Base-by-base conservation (phyloP, 2,329 filamentous ascomycete genomes). In the Fusarium globosum region DNA sequence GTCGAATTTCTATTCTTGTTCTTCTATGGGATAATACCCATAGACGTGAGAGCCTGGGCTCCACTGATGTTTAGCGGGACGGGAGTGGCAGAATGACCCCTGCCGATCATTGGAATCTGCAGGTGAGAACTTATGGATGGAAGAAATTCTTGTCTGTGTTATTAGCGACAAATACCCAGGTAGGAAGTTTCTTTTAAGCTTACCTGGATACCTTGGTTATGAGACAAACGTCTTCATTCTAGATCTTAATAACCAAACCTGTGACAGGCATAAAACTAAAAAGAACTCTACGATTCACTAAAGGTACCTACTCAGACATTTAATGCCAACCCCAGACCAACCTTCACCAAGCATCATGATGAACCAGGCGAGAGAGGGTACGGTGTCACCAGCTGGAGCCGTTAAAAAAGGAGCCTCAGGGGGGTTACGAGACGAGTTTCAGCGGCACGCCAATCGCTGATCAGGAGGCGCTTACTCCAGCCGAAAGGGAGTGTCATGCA, bases 61-160 rank as follows among this genome's bases (percentile, higher is more conserved):
- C 68, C 55, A 68, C 61, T 36, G 49, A 39, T 42, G 51, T 59
- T 56, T 71, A 59, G 68, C 61, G 68, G 68, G 41, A 55, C 70
- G 66, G 71, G 71, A 73, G 70, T 73, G 70, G 70, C 66, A 70
- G 53, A 73, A 39, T 49, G 61, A 41, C 33, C 43, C 70, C 70
- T 71, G 56, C 66, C 69, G 71, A 71, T 59, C 61, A 73, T 73
- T 68, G 13, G 13, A 52, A 71, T 49, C 20, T 21, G 52, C 51
- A 48, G 38, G 39, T 41, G 26, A 28, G n/a, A 56, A 57, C 28
- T 30, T 30, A 30, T 58, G 38, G 30, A 23, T 38, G 43, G 39
- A 26, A 28, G 14, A 33, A 41, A 42, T 41, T 30, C 15, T 60
- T 38, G 20, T 15, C 30, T 41, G 16, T 26, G 18, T 26, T 33